Percentiles rank a stretch among this genome's conserved stretches.
Evolutionary conservation across 2,329 filamentous ascomycete genomes (phyloP).

Genomic region (Penicillium sp.): DNA sequence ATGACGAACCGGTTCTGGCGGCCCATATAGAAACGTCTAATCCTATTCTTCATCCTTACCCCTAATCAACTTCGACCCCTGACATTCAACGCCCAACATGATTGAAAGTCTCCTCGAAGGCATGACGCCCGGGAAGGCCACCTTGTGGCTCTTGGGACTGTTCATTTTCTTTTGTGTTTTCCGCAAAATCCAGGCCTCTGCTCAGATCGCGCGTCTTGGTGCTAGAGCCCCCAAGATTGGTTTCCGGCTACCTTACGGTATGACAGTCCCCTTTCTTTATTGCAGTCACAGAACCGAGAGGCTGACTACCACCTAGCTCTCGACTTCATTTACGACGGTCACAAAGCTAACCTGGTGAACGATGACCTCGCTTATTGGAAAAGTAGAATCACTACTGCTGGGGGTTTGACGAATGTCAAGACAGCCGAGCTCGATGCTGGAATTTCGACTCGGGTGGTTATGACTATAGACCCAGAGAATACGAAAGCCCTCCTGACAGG

Average conservation of each 20-base stretch:
- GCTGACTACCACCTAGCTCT: slow-evolving; percentile 52
- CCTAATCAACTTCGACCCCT: neutral
- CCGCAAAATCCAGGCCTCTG: slow-evolving; percentile 30
- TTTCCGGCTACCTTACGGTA: slow-evolving; percentile 40
- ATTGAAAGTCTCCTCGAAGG: slow-evolving; percentile 51
- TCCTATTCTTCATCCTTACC: neutral
- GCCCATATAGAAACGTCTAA: neutral
- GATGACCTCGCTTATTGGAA: slow-evolving; percentile 64
- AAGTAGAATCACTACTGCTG: slow-evolving; percentile 46
- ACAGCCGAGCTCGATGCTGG: slow-evolving; percentile 33
- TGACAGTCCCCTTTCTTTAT: neutral
- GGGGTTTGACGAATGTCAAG: slow-evolving; percentile 23
- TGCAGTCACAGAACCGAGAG: neutral
- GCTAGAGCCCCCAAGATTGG: slow-evolving; percentile 34
- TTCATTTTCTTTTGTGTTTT: slow-evolving; percentile 40
- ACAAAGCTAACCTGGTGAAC: slow-evolving; percentile 55
- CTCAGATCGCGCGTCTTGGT: slow-evolving; percentile 35
- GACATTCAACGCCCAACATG: slow-evolving; percentile 33
- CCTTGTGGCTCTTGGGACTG: slow-evolving; percentile 40
- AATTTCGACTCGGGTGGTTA: slow-evolving; percentile 56
- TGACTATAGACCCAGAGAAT: slow-evolving; percentile 84
- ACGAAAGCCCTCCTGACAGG: slow-evolving; percentile 88
- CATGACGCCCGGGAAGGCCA: slow-evolving; percentile 45
- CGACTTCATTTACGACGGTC: slow-evolving; percentile 62
- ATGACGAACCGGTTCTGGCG: neutral